phyloP scores from a whole-genome alignment of 2,329 filamentous ascomycete genomes.

The Stagonosporopsis vannaccii region DNA sequence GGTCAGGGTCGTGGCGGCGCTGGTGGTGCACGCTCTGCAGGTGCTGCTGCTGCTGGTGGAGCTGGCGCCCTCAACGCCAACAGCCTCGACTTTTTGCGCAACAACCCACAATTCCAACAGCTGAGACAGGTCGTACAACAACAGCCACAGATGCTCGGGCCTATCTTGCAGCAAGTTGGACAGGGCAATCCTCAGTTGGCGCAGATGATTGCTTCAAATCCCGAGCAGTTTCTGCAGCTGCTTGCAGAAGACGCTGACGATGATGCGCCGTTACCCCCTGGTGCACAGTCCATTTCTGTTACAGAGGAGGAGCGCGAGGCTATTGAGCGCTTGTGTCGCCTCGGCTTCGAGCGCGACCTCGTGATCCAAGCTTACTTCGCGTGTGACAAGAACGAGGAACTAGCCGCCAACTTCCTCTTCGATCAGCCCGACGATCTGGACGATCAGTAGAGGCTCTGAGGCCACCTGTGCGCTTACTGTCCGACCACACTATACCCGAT shows the following conservation, averaged over 20 bases:
- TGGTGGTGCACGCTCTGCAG: slow-evolving; percentile 55
- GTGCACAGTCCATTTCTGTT: slow-evolving; percentile 86
- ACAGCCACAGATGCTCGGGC: slow-evolving; percentile 97
- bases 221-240: slow-evolving; percentile 89
- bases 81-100: slow-evolving; percentile 90
- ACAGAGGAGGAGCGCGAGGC: slow-evolving; percentile 97
- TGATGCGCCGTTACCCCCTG: slow-evolving; percentile 84
- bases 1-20: slow-evolving; percentile 58
- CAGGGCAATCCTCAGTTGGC: slow-evolving; percentile 94
- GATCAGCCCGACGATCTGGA: slow-evolving; percentile 92
- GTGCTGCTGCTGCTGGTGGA: slow-evolving; percentile 60
- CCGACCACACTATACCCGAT: slow-evolving; percentile 33
- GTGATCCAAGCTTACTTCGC: slow-evolving; percentile 99
- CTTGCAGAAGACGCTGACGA: slow-evolving; percentile 87
- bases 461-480: slow-evolving; percentile 29
- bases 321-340: slow-evolving; percentile 90
- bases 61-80: slow-evolving; percentile 64
- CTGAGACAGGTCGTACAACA: slow-evolving; percentile 96
- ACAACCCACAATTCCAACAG: slow-evolving; percentile 98
- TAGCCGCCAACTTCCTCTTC: slow-evolving; percentile 97
- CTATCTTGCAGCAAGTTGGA: slow-evolving; percentile 94
- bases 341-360: slow-evolving; percentile 91
- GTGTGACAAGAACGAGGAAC: slow-evolving; percentile 98
- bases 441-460: slow-evolving; percentile 45
- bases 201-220: slow-evolving; percentile 88